Evolutionary conservation across 805 yeast species (phyloP).

Genomic region (Starmerella etchellsii): DNA sequence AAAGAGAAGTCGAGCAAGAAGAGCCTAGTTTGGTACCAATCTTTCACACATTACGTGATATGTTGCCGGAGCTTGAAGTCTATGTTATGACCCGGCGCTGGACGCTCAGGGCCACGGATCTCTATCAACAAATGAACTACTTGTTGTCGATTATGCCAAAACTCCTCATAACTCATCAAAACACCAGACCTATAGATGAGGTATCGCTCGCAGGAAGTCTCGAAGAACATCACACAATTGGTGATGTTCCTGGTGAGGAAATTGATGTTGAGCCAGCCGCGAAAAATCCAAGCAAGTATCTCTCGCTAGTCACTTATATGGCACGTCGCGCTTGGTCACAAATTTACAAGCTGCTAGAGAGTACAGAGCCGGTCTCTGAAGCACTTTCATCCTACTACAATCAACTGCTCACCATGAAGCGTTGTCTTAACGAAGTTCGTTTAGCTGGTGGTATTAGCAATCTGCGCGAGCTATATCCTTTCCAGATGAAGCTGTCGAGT

Average conservation of each 20-base stretch:
- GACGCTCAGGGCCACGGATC: conserved; percentile 94
- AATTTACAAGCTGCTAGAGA: conserved; percentile 75
- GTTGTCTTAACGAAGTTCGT: conserved; percentile 79
- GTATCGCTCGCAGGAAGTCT: neutral
- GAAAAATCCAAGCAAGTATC: neutral
- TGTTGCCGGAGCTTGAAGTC: conserved; percentile 67
- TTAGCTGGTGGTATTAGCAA: conserved; percentile 85
- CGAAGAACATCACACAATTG: neutral
- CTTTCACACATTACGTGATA: conserved; percentile 48
- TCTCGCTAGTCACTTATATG: conserved; percentile 35
- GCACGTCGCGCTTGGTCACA: conserved; percentile 84
- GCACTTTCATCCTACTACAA: conserved; percentile 87
- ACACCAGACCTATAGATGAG: neutral
- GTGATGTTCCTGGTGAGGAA: neutral
- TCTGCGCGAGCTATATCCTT: conserved; percentile 85
- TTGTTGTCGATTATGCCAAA: conserved; percentile 61
- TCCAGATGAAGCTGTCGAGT: conserved; percentile 84
- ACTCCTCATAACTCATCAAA: conserved; percentile 13
- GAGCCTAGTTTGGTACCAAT: conserved; percentile 42
- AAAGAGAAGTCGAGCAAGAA: conserved; percentile 17
- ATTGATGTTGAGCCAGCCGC: neutral
- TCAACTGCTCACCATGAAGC: conserved; percentile 79
- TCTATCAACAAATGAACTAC: conserved; percentile 66
- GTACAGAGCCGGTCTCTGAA: conserved; percentile 91
- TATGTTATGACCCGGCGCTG: conserved; percentile 85